Percentiles rank a stretch among this genome's conserved stretches.
Evolutionary conservation across 176 grass and related monocot species (phyloP).

Genomic region (Musa itinerans): DNA sequence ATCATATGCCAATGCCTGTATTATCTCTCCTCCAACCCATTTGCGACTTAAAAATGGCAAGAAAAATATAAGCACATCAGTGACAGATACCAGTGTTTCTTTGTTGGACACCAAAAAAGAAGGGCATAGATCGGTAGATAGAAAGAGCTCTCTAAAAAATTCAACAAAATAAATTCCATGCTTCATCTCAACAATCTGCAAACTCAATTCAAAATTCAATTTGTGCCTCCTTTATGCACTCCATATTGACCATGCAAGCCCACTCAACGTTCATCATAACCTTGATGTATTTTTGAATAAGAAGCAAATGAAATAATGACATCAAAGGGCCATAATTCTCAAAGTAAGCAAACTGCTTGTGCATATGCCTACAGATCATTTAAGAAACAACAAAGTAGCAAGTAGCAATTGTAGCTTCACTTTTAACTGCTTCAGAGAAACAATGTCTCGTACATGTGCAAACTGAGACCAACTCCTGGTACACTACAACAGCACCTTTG

Average conservation of each 20-base stretch:
- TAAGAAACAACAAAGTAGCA: not conserved
- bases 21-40: conserved; percentile 74
- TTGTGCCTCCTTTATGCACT: too few species aligned
- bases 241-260: not conserved
- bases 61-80: not conserved
- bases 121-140: not conserved
- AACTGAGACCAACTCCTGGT: too few species aligned
- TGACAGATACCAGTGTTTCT: not conserved
- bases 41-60: conserved; percentile 46
- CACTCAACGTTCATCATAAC: not conserved
- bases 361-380: not conserved
- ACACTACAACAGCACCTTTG: too few species aligned
- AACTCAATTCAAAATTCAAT: too few species aligned
- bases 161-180: not conserved
- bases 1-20: conserved; percentile 89
- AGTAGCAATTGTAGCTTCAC: not conserved
- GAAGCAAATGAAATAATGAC: not conserved
- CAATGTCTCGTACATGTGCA: too few species aligned
- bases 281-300: too few species aligned
- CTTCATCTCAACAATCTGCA: too few species aligned
- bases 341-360: not conserved
- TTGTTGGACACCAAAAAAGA: not conserved
- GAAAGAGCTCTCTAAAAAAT: not conserved
- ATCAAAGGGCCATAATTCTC: not conserved
- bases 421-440: too few species aligned